A percentile compares a stretch with the other conserved stretches of the same genome.
phyloP scores from a whole-genome alignment of 305 asterid genomes.

The Fraxinus xanthoxyloides region DNA sequence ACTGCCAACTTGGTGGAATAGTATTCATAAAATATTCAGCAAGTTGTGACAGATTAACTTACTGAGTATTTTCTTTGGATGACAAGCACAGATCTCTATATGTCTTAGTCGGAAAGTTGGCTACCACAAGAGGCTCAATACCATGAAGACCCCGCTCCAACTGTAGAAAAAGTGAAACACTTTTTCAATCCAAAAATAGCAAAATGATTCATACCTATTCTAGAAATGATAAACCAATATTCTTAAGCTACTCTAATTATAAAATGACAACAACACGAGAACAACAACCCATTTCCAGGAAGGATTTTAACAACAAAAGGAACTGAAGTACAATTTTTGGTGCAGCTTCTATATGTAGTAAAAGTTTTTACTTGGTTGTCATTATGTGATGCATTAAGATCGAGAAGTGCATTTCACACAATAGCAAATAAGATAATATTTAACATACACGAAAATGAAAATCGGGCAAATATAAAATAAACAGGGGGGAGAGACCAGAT shows the following conservation, averaged over 20 bases:
- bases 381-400: background rate
- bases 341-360: background rate
- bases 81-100: slow-evolving; percentile 58
- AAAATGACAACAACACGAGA: background rate
- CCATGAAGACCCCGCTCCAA: slow-evolving; percentile 76
- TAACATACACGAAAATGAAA: background rate
- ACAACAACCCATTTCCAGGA: background rate
- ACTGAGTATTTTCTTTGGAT: slow-evolving; percentile 62
- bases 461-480: background rate
- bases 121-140: slow-evolving; percentile 55
- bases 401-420: background rate
- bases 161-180: slow-evolving; percentile 34
- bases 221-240: background rate
- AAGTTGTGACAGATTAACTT: slow-evolving; percentile 29
- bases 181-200: background rate
- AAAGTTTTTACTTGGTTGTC: background rate
- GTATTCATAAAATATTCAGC: background rate
- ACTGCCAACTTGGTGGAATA: background rate
- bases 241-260: background rate
- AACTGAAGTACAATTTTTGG: slow-evolving; percentile 5
- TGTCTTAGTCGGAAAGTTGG: slow-evolving; percentile 66
- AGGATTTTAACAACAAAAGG: background rate
- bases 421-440: background rate
- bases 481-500: background rate
- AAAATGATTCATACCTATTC: background rate